phyloP scores from a whole-genome alignment of 768 basidiomycete species.

The Boletus sp. region DNA sequence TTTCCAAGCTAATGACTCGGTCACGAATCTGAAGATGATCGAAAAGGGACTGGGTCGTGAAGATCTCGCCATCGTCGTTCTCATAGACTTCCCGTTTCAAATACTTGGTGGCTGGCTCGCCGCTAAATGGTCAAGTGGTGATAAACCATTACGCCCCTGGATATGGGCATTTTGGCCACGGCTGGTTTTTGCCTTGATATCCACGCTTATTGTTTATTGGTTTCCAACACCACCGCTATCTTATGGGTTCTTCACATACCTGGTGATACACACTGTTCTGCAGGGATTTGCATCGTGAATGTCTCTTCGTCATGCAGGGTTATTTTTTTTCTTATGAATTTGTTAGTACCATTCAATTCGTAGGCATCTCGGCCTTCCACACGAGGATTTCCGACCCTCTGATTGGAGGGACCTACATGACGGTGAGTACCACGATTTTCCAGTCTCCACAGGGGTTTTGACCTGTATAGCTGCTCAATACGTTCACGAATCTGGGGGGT shows the following conservation, averaged over 20 bases:
- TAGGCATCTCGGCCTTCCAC: conserved; percentile 98
- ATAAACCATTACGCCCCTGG: conserved; percentile 82
- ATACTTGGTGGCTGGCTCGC: conserved; percentile 93
- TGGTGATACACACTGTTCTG: conserved; percentile 78
- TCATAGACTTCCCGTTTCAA: conserved; percentile 98
- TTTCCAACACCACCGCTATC: conserved; percentile 80
- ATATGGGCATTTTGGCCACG: conserved; percentile 89
- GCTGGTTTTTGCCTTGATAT: conserved; percentile 64
- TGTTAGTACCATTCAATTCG: conserved; percentile 92
- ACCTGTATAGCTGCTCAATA: conserved; percentile 74
- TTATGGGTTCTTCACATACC: conserved; percentile 71
- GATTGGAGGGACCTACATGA: conserved; percentile 99
- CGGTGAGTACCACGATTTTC: conserved; percentile 48
- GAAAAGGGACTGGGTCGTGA: conserved; percentile 96
- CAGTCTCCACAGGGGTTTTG: conserved; percentile 4
- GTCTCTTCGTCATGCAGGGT: not conserved
- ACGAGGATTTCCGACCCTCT: conserved; percentile 93
- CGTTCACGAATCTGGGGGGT: conserved; percentile 93
- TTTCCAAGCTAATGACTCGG: conserved; percentile 91
- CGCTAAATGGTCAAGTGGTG: conserved; percentile 85
- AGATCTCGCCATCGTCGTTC: conserved; percentile 91
- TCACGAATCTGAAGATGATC: conserved; percentile 87
- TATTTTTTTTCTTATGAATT: conserved; percentile 2
- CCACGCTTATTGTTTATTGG: conserved; percentile 74
- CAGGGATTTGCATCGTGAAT: conserved; percentile 83